Conservation (phyloP, 2,329 filamentous ascomycete genomes). For the Capronia epimyces region DNA sequence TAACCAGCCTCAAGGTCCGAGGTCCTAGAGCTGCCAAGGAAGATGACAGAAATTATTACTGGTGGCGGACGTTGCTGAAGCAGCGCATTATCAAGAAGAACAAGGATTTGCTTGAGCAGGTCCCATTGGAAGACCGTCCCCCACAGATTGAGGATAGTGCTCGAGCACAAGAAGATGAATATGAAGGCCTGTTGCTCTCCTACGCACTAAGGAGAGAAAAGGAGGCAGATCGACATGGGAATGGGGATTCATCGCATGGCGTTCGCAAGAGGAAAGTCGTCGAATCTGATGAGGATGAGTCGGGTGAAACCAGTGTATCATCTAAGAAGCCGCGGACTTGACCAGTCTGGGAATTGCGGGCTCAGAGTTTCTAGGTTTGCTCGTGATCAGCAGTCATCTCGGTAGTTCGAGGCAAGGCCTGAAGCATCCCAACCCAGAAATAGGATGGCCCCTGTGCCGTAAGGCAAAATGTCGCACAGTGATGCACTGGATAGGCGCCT, state of each 20-base stretch:
- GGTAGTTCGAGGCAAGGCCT: conserved; percentile 18
- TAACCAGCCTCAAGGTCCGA: conserved; percentile 47
- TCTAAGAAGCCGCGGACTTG: conserved; percentile 21
- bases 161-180: conserved; percentile 54
- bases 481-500: no score
- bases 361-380: background rate
- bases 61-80: conserved; percentile 61
- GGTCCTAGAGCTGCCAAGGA: conserved; percentile 45
- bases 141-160: conserved; percentile 57
- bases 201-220: conserved; percentile 35
- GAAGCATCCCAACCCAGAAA: background rate
- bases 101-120: conserved; percentile 53
- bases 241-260: conserved; percentile 27
- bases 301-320: conserved; percentile 10
- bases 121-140: conserved; percentile 53
- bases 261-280: conserved; percentile 31
- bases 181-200: conserved; percentile 49
- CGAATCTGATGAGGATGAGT: conserved; percentile 25
- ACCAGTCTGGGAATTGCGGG: background rate
- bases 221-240: conserved; percentile 27
- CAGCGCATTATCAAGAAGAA: conserved; percentile 58
- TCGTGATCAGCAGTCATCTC: background rate
- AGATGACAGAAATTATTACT: conserved; percentile 57
- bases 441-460: background rate
- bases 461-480: no score